Base-by-base conservation (phyloP, 2,329 filamentous ascomycete genomes). In the Emydomyces testavorans region DNA sequence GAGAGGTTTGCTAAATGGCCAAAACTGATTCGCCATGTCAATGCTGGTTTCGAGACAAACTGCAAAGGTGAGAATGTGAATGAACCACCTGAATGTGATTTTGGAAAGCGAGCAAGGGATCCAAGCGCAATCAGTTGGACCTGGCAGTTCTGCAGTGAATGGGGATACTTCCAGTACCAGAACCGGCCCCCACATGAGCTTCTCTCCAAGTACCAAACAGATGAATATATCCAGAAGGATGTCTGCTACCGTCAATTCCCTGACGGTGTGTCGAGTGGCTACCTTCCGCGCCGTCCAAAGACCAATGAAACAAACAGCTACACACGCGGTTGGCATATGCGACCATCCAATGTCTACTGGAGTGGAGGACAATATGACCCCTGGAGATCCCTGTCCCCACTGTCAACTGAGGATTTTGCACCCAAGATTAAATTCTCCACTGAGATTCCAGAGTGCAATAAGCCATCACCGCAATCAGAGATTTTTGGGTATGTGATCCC, bases 101-200 rank as follows among this genome's bases (percentile, higher is more conserved):
- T 74, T 24, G 59, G 66, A 26, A 53, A 58, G 15, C 52, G 51
- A 3, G 28, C 63, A 36, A 55, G 56, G 1, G 62, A 69, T 5
- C 62, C 70, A 0, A 53, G 62, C 6, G 54, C 50, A 1, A 70
- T 74, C 51, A 58, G 60, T 42, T 75, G 71, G 71, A 67, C 61
- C 0, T 75, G 71, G 71, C 72, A 76, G 54, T 72, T 70, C 55
- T 77, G 74, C 58, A 72, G 68, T 2, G 65, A 76, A 56, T 75
- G 68, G 68, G 74, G 73, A 7, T 75, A 64, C 58, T 71, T 69
- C 56, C 70, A 73, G 56, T 64, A 63, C 44, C 66, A 69, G 28
- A 76, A 76, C 53, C 57, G 68, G 1, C 18, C 6, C 2, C 56
- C 61, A 15, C 65, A 70, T 48, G 66, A 71, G 29, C 58, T 77